These are phyloP conservation scores for Microdochium paspali DNA, from an alignment of 2,329 filamentous ascomycete genomes.

Conservation along the genomic window DNA sequence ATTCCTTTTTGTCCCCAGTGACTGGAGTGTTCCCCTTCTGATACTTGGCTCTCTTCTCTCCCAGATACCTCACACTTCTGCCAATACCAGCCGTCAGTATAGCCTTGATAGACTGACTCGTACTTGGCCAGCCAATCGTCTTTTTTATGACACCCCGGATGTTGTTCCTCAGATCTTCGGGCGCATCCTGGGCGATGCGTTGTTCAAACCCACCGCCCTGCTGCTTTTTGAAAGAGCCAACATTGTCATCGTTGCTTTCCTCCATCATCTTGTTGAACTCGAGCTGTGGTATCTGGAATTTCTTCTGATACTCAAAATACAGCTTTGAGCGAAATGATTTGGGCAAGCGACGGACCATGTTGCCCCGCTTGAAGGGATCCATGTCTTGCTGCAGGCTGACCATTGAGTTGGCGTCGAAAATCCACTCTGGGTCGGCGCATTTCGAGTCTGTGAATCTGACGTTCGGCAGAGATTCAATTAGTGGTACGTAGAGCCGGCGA, in stretches of 20 bases:
- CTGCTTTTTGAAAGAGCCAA: conserved; percentile 57
- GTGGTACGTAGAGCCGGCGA: conserved; percentile 78
- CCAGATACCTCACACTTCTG: conserved; percentile 64
- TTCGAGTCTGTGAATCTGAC: conserved; percentile 63
- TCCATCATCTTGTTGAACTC: conserved; percentile 84
- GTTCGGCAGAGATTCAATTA: conserved; percentile 86
- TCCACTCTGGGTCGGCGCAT: conserved; percentile 50
- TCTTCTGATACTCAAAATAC: conserved; percentile 91
- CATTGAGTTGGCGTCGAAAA: conserved; percentile 52
- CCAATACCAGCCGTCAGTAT: conserved; percentile 66
- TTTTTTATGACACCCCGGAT: conserved; percentile 71
- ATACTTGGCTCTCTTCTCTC: conserved; percentile 70
- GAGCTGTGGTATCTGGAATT: conserved; percentile 72
- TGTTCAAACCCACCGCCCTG: conserved; percentile 80
- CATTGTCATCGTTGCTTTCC: conserved; percentile 61
- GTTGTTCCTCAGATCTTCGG: conserved; percentile 56
- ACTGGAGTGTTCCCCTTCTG: conserved; percentile 29
- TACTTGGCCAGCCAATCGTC: conserved; percentile 89
- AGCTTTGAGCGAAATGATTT: conserved; percentile 78
- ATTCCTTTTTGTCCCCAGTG: conserved; percentile 11
- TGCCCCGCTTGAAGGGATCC: conserved; percentile 81
- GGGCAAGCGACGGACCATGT: conserved; percentile 91
- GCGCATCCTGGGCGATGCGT: conserved; percentile 65
- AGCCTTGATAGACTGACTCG: conserved; percentile 78
- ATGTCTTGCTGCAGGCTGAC: conserved; percentile 76